Evolutionary conservation across 306 rosid genomes (phyloP).

Genomic region (Vigna unguiculata): DNA sequence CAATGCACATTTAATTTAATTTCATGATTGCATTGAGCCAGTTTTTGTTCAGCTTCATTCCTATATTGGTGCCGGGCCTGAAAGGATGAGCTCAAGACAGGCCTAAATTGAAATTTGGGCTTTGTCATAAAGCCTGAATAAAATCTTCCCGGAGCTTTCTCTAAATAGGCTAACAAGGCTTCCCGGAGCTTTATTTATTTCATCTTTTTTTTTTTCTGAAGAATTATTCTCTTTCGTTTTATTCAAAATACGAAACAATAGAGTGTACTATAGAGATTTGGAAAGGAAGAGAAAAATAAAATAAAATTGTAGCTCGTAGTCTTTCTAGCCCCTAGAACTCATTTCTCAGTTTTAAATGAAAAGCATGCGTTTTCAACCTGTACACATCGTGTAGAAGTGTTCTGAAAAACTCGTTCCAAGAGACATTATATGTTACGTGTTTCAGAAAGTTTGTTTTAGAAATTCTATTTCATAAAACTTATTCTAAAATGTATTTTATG

Average conservation of each 20-base stretch:
- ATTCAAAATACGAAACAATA: slow-evolving; percentile 2
- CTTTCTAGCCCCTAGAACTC: not conserved
- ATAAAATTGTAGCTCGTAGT: not conserved
- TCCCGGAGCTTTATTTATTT: not conserved
- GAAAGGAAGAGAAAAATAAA: not conserved
- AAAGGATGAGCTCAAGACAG: not conserved
- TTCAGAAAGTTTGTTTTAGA: no score
- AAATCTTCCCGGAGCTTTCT: not conserved
- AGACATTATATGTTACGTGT: no score
- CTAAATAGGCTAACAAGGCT: slow-evolving; percentile 10
- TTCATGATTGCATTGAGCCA: slow-evolving; percentile 28
- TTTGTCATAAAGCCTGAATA: not conserved
- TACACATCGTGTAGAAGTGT: no score
- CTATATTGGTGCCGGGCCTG: slow-evolving; percentile 6
- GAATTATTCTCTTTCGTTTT: not conserved
- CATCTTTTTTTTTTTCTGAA: not conserved
- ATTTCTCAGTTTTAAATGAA: not conserved
- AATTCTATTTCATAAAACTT: no score
- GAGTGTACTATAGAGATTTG: not conserved
- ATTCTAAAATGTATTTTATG: no score
- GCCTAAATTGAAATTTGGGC: slow-evolving; percentile 26
- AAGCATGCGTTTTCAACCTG: not conserved
- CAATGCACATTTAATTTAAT: slow-evolving; percentile 7
- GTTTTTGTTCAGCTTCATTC: slow-evolving; percentile 18
- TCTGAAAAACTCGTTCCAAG: no score